Evolutionary conservation across 2,329 filamentous ascomycete genomes (phyloP).

Genomic region (Aspergillus awamori): DNA sequence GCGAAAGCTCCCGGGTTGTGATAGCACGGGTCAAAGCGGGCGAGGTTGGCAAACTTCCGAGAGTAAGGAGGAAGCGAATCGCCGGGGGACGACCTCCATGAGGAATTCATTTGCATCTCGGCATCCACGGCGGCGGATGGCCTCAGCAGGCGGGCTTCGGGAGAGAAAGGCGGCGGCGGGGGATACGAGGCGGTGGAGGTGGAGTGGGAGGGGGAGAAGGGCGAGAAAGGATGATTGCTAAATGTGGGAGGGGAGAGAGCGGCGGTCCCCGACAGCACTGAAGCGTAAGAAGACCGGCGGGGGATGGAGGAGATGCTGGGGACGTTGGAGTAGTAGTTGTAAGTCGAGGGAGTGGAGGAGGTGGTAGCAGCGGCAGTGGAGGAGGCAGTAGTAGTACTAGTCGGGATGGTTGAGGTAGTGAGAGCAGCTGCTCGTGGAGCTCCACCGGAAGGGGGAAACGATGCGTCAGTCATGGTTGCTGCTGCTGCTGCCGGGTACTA

Average conservation of each 20-base stretch:
- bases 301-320: constrained; percentile 44
- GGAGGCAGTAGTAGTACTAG: not conserved
- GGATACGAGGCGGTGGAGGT: constrained; percentile 41
- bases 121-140: constrained; percentile 50
- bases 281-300: constrained; percentile 64
- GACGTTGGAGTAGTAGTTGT: constrained; percentile 37
- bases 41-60: constrained; percentile 48
- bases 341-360: constrained; percentile 31
- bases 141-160: constrained; percentile 38
- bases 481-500: constrained; percentile 17
- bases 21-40: constrained; percentile 33
- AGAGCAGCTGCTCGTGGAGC: constrained; percentile 31
- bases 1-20: constrained; percentile 28
- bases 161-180: constrained; percentile 38
- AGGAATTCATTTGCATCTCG: constrained; percentile 53
- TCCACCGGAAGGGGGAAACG: constrained; percentile 47
- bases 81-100: constrained; percentile 48
- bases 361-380: constrained; percentile 24
- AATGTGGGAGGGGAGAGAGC: constrained; percentile 41
- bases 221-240: constrained; percentile 53
- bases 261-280: constrained; percentile 59
- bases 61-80: constrained; percentile 50
- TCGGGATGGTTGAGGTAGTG: not conserved
- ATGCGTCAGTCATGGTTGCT: constrained; percentile 48
- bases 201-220: constrained; percentile 51